These are phyloP conservation scores for Colletotrichum incanum DNA, from an alignment of 2,329 filamentous ascomycete species.

Conservation along the genomic window DNA sequence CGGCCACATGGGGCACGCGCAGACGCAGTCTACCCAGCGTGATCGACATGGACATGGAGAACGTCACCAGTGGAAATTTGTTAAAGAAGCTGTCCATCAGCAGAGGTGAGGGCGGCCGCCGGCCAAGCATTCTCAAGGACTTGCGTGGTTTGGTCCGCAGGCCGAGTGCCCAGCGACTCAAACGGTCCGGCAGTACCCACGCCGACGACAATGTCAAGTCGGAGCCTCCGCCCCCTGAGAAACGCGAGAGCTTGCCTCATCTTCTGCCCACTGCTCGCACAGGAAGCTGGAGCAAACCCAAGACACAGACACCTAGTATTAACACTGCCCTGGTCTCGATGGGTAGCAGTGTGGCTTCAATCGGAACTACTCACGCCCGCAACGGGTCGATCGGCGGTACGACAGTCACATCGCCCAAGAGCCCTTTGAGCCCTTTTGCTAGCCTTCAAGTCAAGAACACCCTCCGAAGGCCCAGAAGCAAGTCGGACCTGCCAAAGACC, in stretches of 20 bases:
- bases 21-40: constrained; percentile 75
- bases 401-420: constrained; percentile 69
- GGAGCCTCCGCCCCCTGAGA: constrained; percentile 54
- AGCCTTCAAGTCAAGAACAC: constrained; percentile 63
- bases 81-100: constrained; percentile 74
- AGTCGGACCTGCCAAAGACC: constrained; percentile 65
- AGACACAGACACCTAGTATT: constrained; percentile 69
- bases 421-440: constrained; percentile 63
- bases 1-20: constrained; percentile 80
- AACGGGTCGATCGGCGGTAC: constrained; percentile 74
- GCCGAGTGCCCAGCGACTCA: constrained; percentile 62
- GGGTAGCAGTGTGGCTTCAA: constrained; percentile 68
- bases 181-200: constrained; percentile 62
- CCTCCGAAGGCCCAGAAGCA: constrained; percentile 70
- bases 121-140: constrained; percentile 66
- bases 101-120: constrained; percentile 61
- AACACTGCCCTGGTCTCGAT: constrained; percentile 73
- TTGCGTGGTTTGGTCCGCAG: constrained; percentile 66
- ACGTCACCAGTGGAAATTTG: constrained; percentile 72
- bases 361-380: constrained; percentile 70
- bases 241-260: constrained; percentile 60
- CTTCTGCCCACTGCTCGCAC: constrained; percentile 68
- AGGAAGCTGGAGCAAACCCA: constrained; percentile 64
- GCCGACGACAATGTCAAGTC: constrained; percentile 52
- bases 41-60: constrained; percentile 69